These are phyloP conservation scores for Exutisphaerella laricina DNA, from an alignment of 2,329 filamentous ascomycete species.

Conservation along the genomic window DNA sequence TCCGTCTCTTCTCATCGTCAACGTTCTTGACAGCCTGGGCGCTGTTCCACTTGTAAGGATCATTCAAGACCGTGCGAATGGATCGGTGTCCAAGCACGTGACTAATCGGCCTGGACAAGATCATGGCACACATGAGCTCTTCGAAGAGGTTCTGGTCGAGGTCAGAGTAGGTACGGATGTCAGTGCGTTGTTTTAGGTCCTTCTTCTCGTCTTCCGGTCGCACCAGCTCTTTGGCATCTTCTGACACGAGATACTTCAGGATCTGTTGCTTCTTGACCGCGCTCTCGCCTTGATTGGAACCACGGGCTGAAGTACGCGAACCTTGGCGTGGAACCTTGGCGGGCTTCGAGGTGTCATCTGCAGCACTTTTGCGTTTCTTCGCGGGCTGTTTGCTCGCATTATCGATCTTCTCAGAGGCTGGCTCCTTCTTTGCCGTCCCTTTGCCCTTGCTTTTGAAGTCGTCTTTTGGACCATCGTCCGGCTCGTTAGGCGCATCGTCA, in stretches of 20 bases:
- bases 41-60: constrained; percentile 37
- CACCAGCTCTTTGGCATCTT: constrained; percentile 28
- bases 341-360: constrained; percentile 11
- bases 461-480: no score
- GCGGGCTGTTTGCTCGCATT: constrained; percentile 7
- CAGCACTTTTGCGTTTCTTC: constrained; percentile 23
- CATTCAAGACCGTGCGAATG: constrained; percentile 42
- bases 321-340: constrained; percentile 26
- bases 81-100: constrained; percentile 41
- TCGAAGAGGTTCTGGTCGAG: constrained; percentile 38
- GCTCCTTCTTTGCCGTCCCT: no score
- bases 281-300: constrained; percentile 16
- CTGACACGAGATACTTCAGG: constrained; percentile 32
- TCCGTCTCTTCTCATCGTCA: constrained; percentile 34
- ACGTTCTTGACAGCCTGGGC: constrained; percentile 34
- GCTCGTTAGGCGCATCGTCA: no score
- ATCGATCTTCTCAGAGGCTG: neutral
- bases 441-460: constrained; percentile 2
- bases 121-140: constrained; percentile 41
- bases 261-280: constrained; percentile 26
- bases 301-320: constrained; percentile 28
- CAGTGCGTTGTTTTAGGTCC: constrained; percentile 24
- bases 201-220: constrained; percentile 33
- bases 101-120: constrained; percentile 42
- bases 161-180: constrained; percentile 32